Evolutionary conservation across 495 filamentous ascomycete genomes (phyloP).

Genomic region (Hyaloscypha variabilis): DNA sequence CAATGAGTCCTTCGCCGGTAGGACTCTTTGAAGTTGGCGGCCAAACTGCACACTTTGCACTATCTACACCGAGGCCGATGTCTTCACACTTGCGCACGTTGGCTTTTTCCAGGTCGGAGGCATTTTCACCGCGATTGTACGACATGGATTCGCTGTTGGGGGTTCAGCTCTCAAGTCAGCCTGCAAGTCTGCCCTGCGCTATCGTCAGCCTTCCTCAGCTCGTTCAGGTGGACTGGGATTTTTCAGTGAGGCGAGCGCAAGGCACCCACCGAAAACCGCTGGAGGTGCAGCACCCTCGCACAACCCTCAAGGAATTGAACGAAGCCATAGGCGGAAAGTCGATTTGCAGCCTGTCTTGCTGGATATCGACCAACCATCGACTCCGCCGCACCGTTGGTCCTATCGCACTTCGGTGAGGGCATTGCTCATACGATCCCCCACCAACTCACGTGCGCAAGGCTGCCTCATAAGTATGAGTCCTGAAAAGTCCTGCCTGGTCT

Average conservation of each 20-base stretch:
- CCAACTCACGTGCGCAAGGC: constrained; percentile 8
- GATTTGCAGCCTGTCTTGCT: background rate
- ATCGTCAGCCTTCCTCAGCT: background rate
- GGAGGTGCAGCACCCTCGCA: background rate
- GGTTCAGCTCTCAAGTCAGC: constrained; percentile 4
- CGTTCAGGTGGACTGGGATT: constrained; percentile 3
- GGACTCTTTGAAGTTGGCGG: background rate
- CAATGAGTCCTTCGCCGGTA: background rate
- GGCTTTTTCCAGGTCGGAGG: background rate
- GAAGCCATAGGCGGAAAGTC: constrained; percentile 3
- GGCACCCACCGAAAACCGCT: constrained; percentile 3
- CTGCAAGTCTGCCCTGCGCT: constrained; percentile 1
- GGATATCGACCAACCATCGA: background rate
- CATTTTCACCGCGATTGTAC: background rate
- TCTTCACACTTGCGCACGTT: background rate
- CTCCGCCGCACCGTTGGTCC: background rate
- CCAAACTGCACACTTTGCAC: background rate
- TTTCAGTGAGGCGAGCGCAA: constrained; percentile 4
- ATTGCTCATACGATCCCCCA: constrained; percentile 2
- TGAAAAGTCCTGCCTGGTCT: constrained; percentile 15
- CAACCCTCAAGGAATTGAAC: background rate
- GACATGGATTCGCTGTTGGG: background rate
- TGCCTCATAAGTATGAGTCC: constrained; percentile 8
- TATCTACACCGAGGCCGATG: background rate
- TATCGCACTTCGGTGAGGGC: background rate